phyloP scores from a whole-genome alignment of 2,329 filamentous ascomycete species.

The Xylaria sp. region DNA sequence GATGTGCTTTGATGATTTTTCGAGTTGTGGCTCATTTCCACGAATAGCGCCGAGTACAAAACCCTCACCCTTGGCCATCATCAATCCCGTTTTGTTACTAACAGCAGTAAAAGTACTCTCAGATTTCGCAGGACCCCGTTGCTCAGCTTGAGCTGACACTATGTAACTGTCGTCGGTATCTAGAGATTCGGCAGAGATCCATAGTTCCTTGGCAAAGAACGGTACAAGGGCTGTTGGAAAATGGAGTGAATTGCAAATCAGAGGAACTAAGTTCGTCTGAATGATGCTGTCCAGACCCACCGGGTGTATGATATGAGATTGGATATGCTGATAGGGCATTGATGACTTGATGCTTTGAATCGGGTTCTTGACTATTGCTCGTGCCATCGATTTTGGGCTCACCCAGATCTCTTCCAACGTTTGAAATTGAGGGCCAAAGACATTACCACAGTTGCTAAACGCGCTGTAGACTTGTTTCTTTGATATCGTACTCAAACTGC shows the following conservation, averaged over 20 bases:
- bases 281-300: conserved; percentile 35
- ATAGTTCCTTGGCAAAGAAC: conserved; percentile 28
- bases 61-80: conserved; percentile 27
- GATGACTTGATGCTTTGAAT: conserved; percentile 15
- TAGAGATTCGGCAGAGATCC: conserved; percentile 30
- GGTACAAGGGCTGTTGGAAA: conserved; percentile 31
- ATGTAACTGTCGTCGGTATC: conserved; percentile 25
- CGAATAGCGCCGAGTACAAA: conserved; percentile 31
- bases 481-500: conserved; percentile 10
- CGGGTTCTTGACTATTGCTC: conserved; percentile 28
- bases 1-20: conserved; percentile 24
- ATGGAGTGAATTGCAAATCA: conserved; percentile 15
- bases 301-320: conserved; percentile 38
- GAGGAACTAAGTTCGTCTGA: conserved; percentile 32
- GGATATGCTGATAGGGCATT: conserved; percentile 34
- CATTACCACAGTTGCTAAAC: conserved; percentile 29
- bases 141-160: conserved; percentile 22
- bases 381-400: conserved; percentile 13
- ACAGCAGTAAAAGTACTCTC: conserved; percentile 33
- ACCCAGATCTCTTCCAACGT: conserved; percentile 30
- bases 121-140: conserved; percentile 26
- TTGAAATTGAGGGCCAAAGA: conserved; percentile 37
- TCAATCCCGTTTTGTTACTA: conserved; percentile 21
- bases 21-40: conserved; percentile 8
- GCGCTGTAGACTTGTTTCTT: conserved; percentile 29